These are phyloP conservation scores for Ceratobasidium sp. DNA, from an alignment of 1,284 basidiomycete species.

Conservation along the genomic window DNA sequence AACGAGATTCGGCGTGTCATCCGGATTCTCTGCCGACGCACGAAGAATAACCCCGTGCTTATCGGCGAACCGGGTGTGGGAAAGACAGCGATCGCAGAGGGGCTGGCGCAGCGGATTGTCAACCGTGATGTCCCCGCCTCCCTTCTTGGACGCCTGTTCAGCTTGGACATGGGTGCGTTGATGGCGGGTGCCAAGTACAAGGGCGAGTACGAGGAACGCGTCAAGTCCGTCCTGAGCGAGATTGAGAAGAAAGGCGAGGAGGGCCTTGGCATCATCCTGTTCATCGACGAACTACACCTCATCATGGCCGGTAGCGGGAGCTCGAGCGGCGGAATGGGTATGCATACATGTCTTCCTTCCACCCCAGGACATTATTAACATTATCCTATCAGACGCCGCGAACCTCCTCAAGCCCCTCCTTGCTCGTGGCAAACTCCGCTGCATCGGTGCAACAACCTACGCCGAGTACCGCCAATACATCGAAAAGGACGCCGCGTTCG, in stretches of 20 bases:
- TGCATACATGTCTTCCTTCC: conserved; percentile 28
- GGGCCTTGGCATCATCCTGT: conserved; percentile 88
- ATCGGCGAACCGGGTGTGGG: conserved; percentile 95
- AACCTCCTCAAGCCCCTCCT: conserved; percentile 92
- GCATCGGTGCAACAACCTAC: conserved; percentile 94
- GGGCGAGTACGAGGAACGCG: conserved; percentile 97
- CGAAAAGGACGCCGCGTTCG: conserved; percentile 94
- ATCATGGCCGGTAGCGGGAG: conserved; percentile 87
- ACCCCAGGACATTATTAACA: background rate
- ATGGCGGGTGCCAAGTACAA: conserved; percentile 85
- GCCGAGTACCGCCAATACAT: conserved; percentile 96
- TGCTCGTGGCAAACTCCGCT: conserved; percentile 87
- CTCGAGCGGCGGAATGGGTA: conserved; percentile 79
- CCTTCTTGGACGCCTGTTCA: conserved; percentile 82
- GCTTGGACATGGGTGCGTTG: conserved; percentile 53
- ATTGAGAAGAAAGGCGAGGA: conserved; percentile 91
- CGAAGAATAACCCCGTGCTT: conserved; percentile 92
- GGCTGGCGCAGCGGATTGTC: conserved; percentile 94
- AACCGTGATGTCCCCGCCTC: conserved; percentile 95
- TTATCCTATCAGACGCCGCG: conserved; percentile 59
- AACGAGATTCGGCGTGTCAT: conserved; percentile 87
- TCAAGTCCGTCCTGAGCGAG: conserved; percentile 92
- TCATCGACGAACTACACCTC: conserved; percentile 94
- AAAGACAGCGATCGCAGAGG: conserved; percentile 94
- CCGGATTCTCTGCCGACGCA: conserved; percentile 82